These are phyloP conservation scores for Xylaria bambusicola DNA, from an alignment of 495 filamentous ascomycete genomes.

Conservation along the genomic window DNA sequence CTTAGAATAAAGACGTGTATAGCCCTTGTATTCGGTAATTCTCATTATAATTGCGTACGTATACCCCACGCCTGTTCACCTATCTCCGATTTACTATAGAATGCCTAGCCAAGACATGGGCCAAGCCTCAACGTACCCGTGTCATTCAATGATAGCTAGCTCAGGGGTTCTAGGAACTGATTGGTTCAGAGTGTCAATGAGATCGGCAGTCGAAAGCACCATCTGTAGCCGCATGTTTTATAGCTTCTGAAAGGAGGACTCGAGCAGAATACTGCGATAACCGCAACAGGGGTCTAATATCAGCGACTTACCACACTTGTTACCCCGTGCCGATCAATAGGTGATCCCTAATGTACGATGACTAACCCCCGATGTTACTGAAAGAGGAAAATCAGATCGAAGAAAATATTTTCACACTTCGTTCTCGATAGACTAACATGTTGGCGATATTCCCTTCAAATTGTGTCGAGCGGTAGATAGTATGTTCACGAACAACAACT, in stretches of 20 bases:
- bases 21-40: constrained; percentile 9
- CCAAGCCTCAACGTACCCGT: constrained; percentile 1
- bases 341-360: background rate
- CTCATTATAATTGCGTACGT: background rate
- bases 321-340: background rate
- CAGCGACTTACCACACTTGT: background rate
- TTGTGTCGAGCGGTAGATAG: too few relatives aligned
- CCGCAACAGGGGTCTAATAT: constrained; percentile 11
- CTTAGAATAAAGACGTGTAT: constrained; percentile 2
- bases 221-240: constrained; percentile 14
- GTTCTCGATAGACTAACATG: too few relatives aligned
- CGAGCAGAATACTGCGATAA: too few relatives aligned
- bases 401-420: background rate
- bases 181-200: constrained; percentile 4
- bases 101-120: background rate
- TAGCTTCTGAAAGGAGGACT: background rate
- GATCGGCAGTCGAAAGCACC: constrained; percentile 15
- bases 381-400: background rate
- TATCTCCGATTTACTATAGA: background rate
- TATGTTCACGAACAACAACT: too few relatives aligned
- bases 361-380: background rate
- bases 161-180: constrained; percentile 1
- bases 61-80: background rate
- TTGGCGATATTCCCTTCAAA: too few relatives aligned
- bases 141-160: background rate